Conservation (phyloP, 202 grass and related monocot genomes). For the Zizania palustris region DNA sequence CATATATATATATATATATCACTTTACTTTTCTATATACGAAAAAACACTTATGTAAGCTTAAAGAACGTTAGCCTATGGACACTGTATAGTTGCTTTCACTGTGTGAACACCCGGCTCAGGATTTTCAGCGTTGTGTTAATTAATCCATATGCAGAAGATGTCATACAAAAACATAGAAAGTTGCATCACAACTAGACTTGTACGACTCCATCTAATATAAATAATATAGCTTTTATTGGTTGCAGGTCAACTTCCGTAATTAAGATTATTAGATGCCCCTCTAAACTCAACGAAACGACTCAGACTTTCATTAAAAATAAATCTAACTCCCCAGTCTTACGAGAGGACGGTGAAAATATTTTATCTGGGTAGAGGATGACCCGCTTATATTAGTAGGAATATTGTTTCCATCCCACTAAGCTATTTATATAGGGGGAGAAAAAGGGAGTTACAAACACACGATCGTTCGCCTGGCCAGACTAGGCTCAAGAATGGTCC, state of each 20-base stretch:
- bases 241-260: not conserved
- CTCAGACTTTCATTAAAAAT: too few species aligned
- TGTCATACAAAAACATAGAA: not conserved
- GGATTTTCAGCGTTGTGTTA: slow-evolving; percentile 26
- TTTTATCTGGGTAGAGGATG: too few species aligned
- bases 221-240: not conserved
- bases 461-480: too few species aligned
- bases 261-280: not conserved
- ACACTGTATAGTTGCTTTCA: slow-evolving; percentile 27
- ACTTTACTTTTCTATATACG: too few species aligned
- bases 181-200: not conserved
- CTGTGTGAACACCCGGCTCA: slow-evolving; percentile 27
- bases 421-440: too few species aligned
- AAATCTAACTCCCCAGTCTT: too few species aligned
- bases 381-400: too few species aligned
- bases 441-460: too few species aligned
- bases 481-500: too few species aligned
- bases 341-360: too few species aligned
- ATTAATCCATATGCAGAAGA: not conserved
- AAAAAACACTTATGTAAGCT: not conserved
- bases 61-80: not conserved
- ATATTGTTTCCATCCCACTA: too few species aligned
- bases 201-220: not conserved
- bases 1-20: too few species aligned
- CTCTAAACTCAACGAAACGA: not conserved